phyloP scores from a whole-genome alignment of 345 rosid species.

The Laguncularia racemosa region DNA sequence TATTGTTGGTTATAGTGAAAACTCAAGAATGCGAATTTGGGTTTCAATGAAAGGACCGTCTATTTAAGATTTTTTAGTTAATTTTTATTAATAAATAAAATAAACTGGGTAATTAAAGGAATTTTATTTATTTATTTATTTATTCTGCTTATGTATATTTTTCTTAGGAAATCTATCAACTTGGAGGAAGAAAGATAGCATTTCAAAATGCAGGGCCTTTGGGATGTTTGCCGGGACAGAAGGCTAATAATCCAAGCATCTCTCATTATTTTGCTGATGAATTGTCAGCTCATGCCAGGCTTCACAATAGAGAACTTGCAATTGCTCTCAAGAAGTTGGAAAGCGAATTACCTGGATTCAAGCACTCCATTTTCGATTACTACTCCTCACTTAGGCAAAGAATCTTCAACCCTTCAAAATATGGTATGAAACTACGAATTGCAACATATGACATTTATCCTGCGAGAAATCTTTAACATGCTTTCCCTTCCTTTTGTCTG shows the following conservation, averaged over 20 bases:
- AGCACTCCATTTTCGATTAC: conserved; percentile 16
- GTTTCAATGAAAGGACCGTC: too few relatives aligned
- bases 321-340: conserved; percentile 7
- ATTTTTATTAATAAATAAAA: too few relatives aligned
- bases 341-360: conserved; percentile 14
- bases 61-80: too few relatives aligned
- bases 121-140: too few relatives aligned
- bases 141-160: background rate
- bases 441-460: background rate
- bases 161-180: conserved; percentile 3
- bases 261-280: conserved; percentile 3
- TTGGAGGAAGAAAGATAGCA: conserved; percentile 25
- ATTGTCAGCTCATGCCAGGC: conserved; percentile 3
- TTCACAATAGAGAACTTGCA: conserved; percentile 15
- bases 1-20: too few relatives aligned
- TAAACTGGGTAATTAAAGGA: too few relatives aligned
- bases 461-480: background rate
- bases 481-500: background rate
- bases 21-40: too few relatives aligned
- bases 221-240: conserved; percentile 18
- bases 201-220: conserved; percentile 15
- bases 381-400: conserved; percentile 9
- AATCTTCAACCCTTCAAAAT: conserved; percentile 5
- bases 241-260: background rate
- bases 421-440: conserved; percentile 1